Percentiles rank a stretch among this genome's conserved stretches.
These are phyloP conservation scores for Astrothelium subdiscretum DNA, from an alignment of 495 filamentous ascomycete genomes.

Conservation along the genomic window DNA sequence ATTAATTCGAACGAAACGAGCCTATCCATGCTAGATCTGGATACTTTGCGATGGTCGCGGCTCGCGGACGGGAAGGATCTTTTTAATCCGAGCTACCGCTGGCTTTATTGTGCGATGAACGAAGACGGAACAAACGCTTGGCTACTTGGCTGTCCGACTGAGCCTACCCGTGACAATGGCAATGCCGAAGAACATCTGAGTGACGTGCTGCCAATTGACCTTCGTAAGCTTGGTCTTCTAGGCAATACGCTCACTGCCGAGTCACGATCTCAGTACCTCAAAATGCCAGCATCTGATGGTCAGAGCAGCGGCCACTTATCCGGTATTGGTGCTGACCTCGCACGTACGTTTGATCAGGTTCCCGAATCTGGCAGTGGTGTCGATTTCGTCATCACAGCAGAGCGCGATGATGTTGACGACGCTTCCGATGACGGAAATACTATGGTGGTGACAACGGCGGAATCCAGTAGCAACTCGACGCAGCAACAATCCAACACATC, in stretches of 20 bases:
- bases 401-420: constrained; percentile 55
- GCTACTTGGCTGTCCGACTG: constrained; percentile 82
- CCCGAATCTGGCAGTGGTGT: constrained; percentile 69
- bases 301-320: constrained; percentile 36
- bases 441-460: constrained; percentile 29
- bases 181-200: constrained; percentile 77
- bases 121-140: constrained; percentile 90
- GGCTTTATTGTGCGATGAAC: constrained; percentile 96
- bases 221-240: constrained; percentile 73
- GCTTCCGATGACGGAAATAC: constrained; percentile 39
- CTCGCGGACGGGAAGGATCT: constrained; percentile 87
- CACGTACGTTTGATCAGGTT: constrained; percentile 68
- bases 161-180: constrained; percentile 41
- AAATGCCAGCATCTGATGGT: constrained; percentile 40
- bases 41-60: constrained; percentile 81
- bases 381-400: constrained; percentile 77
- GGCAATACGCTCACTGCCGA: constrained; percentile 63
- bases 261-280: constrained; percentile 43
- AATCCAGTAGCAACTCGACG: constrained; percentile 24
- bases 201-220: constrained; percentile 83
- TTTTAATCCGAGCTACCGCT: constrained; percentile 74
- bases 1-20: constrained; percentile 78
- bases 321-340: constrained; percentile 70
- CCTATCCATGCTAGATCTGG: constrained; percentile 74
- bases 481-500: constrained; percentile 49